A percentile compares a stretch with the other conserved stretches of the same genome.
Conservation (phyloP, 805 yeast species). For the Saccharomycopsis fibuligera region DNA sequence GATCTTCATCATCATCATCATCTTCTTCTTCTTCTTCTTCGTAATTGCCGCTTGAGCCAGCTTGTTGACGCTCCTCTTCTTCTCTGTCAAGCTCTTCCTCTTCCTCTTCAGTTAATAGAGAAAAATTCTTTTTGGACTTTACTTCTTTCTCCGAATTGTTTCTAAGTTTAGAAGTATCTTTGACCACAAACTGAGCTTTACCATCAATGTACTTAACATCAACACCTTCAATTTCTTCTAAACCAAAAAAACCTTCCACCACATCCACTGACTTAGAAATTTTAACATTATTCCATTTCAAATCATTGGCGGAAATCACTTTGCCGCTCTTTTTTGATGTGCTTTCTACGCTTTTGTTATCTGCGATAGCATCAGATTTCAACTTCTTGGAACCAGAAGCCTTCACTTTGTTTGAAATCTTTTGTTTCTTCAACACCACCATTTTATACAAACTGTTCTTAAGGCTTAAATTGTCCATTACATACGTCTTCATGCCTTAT, state of each 20-base stretch:
- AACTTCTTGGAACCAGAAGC: too few species aligned
- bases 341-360: not conserved
- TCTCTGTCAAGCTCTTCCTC: constrained; percentile 23
- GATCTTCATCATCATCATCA: constrained; percentile 23
- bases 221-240: constrained; percentile 93
- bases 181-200: constrained; percentile 49
- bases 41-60: too few species aligned
- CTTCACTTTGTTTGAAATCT: too few species aligned
- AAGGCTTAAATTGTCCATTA: too few species aligned
- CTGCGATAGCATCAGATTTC: too few species aligned
- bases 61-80: constrained; percentile 20
- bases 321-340: constrained; percentile 22
- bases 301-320: constrained; percentile 42
- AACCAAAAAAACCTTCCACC: constrained; percentile 84
- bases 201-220: constrained; percentile 73
- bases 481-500: too few species aligned
- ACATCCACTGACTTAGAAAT: constrained; percentile 81
- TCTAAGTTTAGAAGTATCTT: constrained; percentile 28
- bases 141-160: constrained; percentile 22
- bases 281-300: constrained; percentile 77
- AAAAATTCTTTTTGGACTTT: constrained; percentile 17
- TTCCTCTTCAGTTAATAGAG: constrained; percentile 21
- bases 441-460: too few species aligned
- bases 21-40: constrained; percentile 23
- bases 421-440: too few species aligned